A percentile compares a stretch with the other conserved stretches of the same genome.
These are phyloP conservation scores for Aspergillus sp. DNA, from an alignment of 2,329 filamentous ascomycete species.

Conservation along the genomic window DNA sequence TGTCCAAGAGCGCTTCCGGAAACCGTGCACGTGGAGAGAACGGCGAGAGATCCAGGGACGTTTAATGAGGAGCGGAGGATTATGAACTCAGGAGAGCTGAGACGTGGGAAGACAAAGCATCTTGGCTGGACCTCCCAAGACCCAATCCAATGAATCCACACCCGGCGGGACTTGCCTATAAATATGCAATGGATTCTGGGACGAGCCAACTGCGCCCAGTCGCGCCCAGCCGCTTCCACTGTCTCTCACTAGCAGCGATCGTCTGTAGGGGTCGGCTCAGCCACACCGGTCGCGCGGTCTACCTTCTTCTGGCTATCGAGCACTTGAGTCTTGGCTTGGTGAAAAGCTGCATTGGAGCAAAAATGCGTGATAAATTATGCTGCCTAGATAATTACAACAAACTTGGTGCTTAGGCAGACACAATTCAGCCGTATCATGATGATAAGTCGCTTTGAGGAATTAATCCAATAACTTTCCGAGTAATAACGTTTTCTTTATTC, in stretches of 20 bases:
- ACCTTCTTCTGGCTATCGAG: not conserved
- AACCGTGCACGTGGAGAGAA: slow-evolving; percentile 1
- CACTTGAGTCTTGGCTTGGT: not conserved
- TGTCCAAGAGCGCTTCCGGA: not conserved
- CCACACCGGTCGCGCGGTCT: not conserved
- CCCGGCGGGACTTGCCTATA: not conserved
- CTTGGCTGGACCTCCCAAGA: not conserved
- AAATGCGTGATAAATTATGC: not conserved
- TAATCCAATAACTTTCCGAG: no score
- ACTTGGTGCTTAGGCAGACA: not conserved
- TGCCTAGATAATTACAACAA: no score
- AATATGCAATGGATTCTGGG: not conserved
- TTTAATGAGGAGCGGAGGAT: not conserved
- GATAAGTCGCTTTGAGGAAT: no score
- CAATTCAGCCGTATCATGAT: no score
- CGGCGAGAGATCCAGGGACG: not conserved
- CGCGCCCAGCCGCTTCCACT: not conserved
- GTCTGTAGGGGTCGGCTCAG: not conserved
- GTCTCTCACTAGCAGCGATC: not conserved
- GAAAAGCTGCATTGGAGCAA: no score
- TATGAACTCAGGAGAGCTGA: not conserved
- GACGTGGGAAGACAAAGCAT: slow-evolving; percentile 4
- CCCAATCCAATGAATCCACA: not conserved
- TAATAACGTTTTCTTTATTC: no score
- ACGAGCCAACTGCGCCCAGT: not conserved